Base-by-base conservation (phyloP, 2,329 filamentous ascomycete genomes). In the Aspergillus floridensis region DNA sequence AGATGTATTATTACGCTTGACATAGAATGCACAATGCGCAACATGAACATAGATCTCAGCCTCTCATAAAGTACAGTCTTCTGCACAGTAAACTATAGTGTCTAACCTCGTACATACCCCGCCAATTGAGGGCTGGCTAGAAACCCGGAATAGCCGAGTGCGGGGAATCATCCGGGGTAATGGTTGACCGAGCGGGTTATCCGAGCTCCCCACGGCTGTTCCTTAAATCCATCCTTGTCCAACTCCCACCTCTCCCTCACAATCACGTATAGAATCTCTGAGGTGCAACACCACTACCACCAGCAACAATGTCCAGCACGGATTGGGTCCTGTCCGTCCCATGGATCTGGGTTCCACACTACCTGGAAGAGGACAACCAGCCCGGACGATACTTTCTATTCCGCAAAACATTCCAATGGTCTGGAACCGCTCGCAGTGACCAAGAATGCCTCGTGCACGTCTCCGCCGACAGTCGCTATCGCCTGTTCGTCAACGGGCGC, bases 381-480 rank as follows among this genome's bases (percentile, higher is more conserved):
- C 44, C 53, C 26, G 59, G 49, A 10, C 57, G 49, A 12, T 32
- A 54, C 12, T 57, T 61, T 16, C 56, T 49, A 8, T 59, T 61
- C 46, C 53, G 59, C 6, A 56, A 57, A 14, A 44, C 49, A 6
- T 61, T 59, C 8, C 21, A 24, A 29, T 53, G 51, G 51, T 4
- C 16, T 1, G 14, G 3, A 1, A 8, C 21, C 7, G 11, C 24
- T 19, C 1, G 24, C 4, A 10, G 8, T 29, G 22, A 49, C 4
- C 10, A 29, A 7, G 21, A 49, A 4, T 6, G 21, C 3, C 11
- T 29, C 1, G 19, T 61, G 2, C 53, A 57, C n/a, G 44, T 59
- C 46, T 61, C 59, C 7, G 59, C 59, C 7, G 57, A 61, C 26
- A 59, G 56, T 3, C 59, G 59, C 4, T 61, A 61, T 22, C 49